A percentile compares a stretch with the other conserved stretches of the same genome.
These are phyloP conservation scores for Cladosporium colombiae DNA, from an alignment of 2,329 filamentous ascomycete species.

Conservation along the genomic window DNA sequence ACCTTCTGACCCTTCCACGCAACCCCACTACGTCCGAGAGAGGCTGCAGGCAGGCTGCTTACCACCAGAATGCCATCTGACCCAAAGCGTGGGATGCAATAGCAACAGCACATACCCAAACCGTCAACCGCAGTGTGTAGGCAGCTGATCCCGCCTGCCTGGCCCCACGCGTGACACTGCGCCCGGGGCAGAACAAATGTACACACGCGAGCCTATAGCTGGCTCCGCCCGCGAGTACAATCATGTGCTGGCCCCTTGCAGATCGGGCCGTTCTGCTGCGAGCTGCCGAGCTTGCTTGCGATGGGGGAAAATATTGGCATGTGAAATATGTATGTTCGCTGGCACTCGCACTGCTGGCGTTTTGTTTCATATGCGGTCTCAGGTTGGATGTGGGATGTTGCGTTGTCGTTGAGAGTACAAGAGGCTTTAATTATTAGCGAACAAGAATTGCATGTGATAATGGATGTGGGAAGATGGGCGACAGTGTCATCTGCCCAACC, in stretches of 20 bases:
- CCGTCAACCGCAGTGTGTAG: neutral
- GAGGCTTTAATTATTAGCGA: conserved; percentile 10
- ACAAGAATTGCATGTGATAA: neutral
- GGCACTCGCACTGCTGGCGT: neutral
- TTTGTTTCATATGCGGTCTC: conserved; percentile 15
- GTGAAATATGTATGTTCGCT: neutral
- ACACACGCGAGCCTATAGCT: conserved; percentile 5
- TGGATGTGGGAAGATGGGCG: neutral
- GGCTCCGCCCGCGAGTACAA: neutral
- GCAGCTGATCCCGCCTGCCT: neutral
- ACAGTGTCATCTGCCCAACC: neutral
- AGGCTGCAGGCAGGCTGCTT: conserved; percentile 2
- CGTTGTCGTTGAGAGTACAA: conserved; percentile 22
- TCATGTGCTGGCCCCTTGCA: conserved; percentile 12
- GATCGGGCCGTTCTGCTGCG: conserved; percentile 5
- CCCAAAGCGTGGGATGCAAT: conserved; percentile 9
- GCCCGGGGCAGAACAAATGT: neutral
- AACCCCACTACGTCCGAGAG: neutral
- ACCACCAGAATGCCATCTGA: conserved; percentile 5
- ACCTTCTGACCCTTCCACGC: neutral
- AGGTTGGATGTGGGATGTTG: conserved; percentile 16
- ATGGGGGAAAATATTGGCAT: neutral
- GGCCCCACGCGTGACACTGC: conserved; percentile 9
- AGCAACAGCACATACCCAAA: conserved; percentile 6
- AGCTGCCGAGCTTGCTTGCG: neutral